Evolutionary conservation across 345 rosid species (phyloP).

Genomic region (Noccaea caerulescens): DNA sequence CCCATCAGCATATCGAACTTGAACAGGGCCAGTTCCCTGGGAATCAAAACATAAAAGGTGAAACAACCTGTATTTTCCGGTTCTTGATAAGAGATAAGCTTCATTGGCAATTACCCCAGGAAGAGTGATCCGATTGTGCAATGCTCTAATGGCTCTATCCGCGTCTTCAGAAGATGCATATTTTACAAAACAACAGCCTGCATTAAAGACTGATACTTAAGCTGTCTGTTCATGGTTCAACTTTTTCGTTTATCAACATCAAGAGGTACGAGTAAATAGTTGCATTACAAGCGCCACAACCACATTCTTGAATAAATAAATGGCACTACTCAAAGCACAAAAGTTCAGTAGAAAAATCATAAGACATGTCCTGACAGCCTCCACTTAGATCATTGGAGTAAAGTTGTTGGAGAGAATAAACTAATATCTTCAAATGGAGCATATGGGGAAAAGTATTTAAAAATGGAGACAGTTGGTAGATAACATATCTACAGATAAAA

Average conservation of each 20-base stretch:
- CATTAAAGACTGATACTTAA: slow-evolving; percentile 52
- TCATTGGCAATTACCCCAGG: slow-evolving; percentile 74
- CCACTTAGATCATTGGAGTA: slow-evolving; percentile 35
- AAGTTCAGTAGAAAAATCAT: slow-evolving; percentile 4
- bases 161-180: slow-evolving; percentile 93
- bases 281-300: slow-evolving; percentile 28
- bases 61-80: slow-evolving; percentile 16
- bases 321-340: slow-evolving; percentile 22
- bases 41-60: slow-evolving; percentile 40
- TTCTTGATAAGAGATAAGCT: slow-evolving; percentile 29
- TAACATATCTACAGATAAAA: slow-evolving; percentile 8
- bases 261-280: slow-evolving; percentile 22
- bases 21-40: slow-evolving; percentile 94
- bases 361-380: slow-evolving; percentile 27
- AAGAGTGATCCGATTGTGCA: slow-evolving; percentile 87
- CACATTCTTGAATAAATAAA: slow-evolving; percentile 20
- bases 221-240: slow-evolving; percentile 48
- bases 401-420: slow-evolving; percentile 31
- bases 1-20: slow-evolving; percentile 99
- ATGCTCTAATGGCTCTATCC: slow-evolving; percentile 93
- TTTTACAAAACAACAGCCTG: slow-evolving; percentile 99
- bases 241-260: slow-evolving; percentile 33
- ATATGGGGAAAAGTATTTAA: neutral
- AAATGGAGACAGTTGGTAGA: slow-evolving; percentile 9
- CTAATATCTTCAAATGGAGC: slow-evolving; percentile 21